These are phyloP conservation scores for Fusarium torulosum DNA, from an alignment of 2,329 filamentous ascomycete species.

Conservation along the genomic window DNA sequence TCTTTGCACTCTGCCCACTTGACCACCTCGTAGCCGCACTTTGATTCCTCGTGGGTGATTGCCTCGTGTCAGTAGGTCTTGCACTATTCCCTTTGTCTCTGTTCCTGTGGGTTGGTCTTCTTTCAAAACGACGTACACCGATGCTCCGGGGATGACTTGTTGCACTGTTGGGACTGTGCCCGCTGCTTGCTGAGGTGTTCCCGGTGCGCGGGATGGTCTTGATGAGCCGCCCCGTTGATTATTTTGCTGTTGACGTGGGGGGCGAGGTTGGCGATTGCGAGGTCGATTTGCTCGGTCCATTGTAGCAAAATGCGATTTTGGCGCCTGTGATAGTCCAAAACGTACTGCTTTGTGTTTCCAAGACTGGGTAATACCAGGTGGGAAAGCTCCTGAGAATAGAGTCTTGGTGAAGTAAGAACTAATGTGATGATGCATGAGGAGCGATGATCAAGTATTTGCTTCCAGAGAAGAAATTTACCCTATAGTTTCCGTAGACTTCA, in stretches of 20 bases:
- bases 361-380: too few relatives aligned
- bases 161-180: conserved; percentile 60
- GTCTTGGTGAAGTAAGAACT: conserved; percentile 1
- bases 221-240: conserved; percentile 36
- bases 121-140: conserved; percentile 81
- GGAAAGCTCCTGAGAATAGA: not conserved
- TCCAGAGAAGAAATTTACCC: conserved; percentile 17
- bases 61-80: conserved; percentile 76
- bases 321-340: not conserved
- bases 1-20: conserved; percentile 79
- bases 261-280: conserved; percentile 51
- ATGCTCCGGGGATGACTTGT: conserved; percentile 70
- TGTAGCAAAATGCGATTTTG: not conserved
- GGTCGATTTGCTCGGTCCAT: conserved; percentile 54
- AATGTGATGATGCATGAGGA: conserved; percentile 22
- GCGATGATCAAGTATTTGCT: not conserved
- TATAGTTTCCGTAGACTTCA: not conserved
- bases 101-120: conserved; percentile 80
- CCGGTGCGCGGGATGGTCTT: conserved; percentile 39
- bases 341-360: not conserved
- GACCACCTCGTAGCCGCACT: conserved; percentile 77
- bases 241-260: conserved; percentile 42
- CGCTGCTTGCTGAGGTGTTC: conserved; percentile 53
- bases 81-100: conserved; percentile 75
- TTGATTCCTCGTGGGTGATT: conserved; percentile 85